Base-by-base conservation (phyloP, 2,329 filamentous ascomycete species). In the Hymenoscyphus albidus region DNA sequence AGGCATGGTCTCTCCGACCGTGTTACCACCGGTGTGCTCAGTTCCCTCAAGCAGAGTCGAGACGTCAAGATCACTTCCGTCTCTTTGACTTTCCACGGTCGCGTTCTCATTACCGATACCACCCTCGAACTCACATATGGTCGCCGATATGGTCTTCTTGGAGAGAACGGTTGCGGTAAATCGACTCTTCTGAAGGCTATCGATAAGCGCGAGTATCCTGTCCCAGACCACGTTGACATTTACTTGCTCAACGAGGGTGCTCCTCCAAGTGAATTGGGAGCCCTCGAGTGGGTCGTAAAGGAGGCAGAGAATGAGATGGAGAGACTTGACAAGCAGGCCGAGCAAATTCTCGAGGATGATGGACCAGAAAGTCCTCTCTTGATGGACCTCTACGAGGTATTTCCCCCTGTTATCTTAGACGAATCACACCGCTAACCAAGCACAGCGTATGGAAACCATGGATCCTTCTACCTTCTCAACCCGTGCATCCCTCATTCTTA, bases 161-260 rank as follows among this genome's bases (percentile, higher is more conserved):
- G 95, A 76, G 95, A 99, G 86, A 99, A 99, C 89, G 95, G 95
- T 71, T 99, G 95, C 80, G 95, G 95, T 78, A 99, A 99, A 85
- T 96, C 91, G 70, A 99, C 95, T n/a, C 81, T 99, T 40, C 86
- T 99, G 77, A 98, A 97, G 83, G 87, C 95, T 71, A 97, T 99
- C 77, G 89, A 90, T 73, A 89, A 88, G 76, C 91, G 95, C 81
- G 96, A 99, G 80, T 99, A 88, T 78, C 96, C 95, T 69, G 91
- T 99, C 76, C 96, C 95, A 67, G 91, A 97, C 35, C 93, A 97
- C 79, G 85, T 99, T 78, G 96, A 99, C 80, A 96, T 99, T 79
- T 99, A 99, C 82, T 88, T 99, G 57, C 84, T 99, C 72, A 99
- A 99, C 81, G 92, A 98, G 80, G 95, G 95, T 81, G 95, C 95